Evolutionary conservation across 306 rosid genomes (phyloP), one percentile per base, ranked within the genome.

Genomic region (Boehmeria nivea): DNA sequence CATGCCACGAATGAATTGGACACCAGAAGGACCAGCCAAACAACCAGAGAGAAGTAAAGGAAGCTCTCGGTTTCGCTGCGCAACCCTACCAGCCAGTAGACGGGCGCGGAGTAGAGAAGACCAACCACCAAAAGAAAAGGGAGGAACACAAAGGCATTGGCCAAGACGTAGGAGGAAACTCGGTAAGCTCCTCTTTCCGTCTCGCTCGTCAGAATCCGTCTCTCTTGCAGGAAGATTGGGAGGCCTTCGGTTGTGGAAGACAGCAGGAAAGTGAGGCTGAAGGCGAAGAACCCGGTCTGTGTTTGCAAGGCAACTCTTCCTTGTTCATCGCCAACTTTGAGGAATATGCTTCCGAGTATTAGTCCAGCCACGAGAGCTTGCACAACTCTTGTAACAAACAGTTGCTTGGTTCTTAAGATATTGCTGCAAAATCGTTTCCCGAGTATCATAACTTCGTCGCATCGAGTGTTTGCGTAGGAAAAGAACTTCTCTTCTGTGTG

Each of bases 1-100:
- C 96, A 87, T 4, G 99, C 91, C 31, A 87, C 95, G 3, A 87
- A 82, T 46, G 98, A 87, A 60, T 84, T 87, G 0, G 98, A 90
- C 80, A 88, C 65, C 48, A 79, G 67, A 18, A 79, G 78, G 15
- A 75, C 81, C 76, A 75, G 68, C 78, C 85, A 79, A 43, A 79
- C 73, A 17, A 79, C 76, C 21, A 79, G 56, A 23, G 70, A 71
- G 52, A 75, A 79, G 85, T 79, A 79, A n/a, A 72, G 54, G 69
- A 79, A 79, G 23, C 73, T 43, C 14, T 53, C 61, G 12, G 66
- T 12, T 27, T 75, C 73, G 43, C 57, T 61, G 25, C 59, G 70
- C 8, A 74, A 56, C 22, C 84, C 84, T 6, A 79, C 70, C 4
- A 79, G 45, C 81, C 81, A 79, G 50, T 79, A 79, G 33, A 79